Conservation (phyloP, 2,329 filamentous ascomycete species). For the Fusarium sterilihyphosum region DNA sequence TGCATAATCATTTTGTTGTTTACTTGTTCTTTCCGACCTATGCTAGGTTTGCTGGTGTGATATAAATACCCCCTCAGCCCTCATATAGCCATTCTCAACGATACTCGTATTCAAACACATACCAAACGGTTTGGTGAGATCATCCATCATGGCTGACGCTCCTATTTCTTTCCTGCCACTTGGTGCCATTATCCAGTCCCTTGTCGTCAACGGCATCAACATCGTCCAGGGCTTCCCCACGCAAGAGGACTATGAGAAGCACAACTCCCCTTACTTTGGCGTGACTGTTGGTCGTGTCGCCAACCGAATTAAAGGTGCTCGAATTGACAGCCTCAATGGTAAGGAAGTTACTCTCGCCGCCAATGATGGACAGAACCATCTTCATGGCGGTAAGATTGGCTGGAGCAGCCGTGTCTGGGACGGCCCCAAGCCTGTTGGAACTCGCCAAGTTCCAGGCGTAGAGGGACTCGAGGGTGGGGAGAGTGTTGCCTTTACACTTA, state of each 20-base stretch:
- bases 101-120: not conserved
- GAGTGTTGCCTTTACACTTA: slow-evolving; percentile 71
- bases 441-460: slow-evolving; percentile 60
- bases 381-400: slow-evolving; percentile 77
- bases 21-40: not conserved
- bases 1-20: not conserved
- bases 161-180: slow-evolving; percentile 75
- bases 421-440: slow-evolving; percentile 72
- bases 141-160: slow-evolving; percentile 54
- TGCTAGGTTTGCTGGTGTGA: not conserved
- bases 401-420: slow-evolving; percentile 86
- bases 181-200: slow-evolving; percentile 83
- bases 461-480: slow-evolving; percentile 68
- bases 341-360: slow-evolving; percentile 74
- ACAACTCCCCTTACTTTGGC: slow-evolving; percentile 86
- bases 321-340: slow-evolving; percentile 77
- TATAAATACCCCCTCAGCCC: slow-evolving; percentile 13
- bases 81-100: slow-evolving; percentile 12
- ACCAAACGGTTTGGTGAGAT: slow-evolving; percentile 10
- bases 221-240: slow-evolving; percentile 89
- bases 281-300: slow-evolving; percentile 89
- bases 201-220: slow-evolving; percentile 80
- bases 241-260: slow-evolving; percentile 75
- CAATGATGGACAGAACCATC: slow-evolving; percentile 81
- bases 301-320: slow-evolving; percentile 81